Evolutionary conservation across 2,329 filamentous ascomycete genomes (phyloP).

Genomic region (Xylariaceae sp.): DNA sequence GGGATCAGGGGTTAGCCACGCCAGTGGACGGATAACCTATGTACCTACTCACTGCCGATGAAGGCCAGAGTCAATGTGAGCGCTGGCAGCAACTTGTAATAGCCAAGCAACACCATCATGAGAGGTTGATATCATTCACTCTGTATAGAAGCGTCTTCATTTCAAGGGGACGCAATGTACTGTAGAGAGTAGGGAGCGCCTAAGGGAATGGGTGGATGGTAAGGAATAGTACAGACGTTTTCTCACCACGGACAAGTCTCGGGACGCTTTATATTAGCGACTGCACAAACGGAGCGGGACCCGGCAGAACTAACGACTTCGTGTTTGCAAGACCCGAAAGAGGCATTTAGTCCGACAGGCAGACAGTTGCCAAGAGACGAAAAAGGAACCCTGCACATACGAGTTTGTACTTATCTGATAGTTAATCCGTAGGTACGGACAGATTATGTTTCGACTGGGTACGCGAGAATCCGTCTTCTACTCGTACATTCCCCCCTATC

Average conservation of each 20-base stretch:
- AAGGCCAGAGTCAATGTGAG: conserved; percentile 3
- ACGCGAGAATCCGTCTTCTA: no score
- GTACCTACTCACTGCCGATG: conserved; percentile 8
- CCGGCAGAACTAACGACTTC: background rate
- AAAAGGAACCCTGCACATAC: background rate
- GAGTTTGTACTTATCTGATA: background rate
- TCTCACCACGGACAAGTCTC: no score
- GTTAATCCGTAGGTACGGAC: no score
- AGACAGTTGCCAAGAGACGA: background rate
- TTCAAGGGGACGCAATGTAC: background rate
- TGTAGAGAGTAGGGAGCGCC: background rate
- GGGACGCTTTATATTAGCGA: no score
- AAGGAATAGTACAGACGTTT: no score
- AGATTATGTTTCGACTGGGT: no score
- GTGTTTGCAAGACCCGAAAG: background rate
- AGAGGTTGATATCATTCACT: background rate
- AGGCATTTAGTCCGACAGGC: background rate
- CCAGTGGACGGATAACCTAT: background rate
- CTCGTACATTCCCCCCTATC: no score
- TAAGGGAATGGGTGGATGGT: no score
- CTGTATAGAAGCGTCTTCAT: background rate
- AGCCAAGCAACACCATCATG: conserved; percentile 4
- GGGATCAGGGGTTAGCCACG: conserved; percentile 1
- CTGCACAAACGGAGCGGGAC: no score
- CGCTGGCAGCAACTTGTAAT: conserved; percentile 2